Conservation (phyloP, 2,329 filamentous ascomycete species). For the Emergomyces orientalis region DNA sequence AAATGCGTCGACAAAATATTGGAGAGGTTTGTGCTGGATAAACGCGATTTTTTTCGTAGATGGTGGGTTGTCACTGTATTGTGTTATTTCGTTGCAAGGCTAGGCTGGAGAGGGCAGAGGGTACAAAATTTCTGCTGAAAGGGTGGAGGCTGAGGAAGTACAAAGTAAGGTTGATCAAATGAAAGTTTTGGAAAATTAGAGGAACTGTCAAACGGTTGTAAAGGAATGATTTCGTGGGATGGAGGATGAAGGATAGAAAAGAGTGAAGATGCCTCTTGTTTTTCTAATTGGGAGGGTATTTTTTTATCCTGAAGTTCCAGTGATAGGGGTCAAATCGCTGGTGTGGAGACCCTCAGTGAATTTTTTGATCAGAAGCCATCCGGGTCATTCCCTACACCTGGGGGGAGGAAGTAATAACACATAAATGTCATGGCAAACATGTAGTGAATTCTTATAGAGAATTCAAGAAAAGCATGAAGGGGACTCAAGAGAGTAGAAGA, state of each 20-base stretch:
- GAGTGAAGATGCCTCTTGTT: background rate
- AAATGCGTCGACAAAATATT: too few relatives aligned
- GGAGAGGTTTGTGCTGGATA: background rate
- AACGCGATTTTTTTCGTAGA: background rate
- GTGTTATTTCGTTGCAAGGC: slow-evolving; percentile 6
- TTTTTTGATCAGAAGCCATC: background rate
- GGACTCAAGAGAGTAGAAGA: background rate
- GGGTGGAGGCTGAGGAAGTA: background rate
- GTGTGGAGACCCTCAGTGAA: background rate
- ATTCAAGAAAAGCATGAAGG: background rate
- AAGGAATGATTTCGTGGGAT: background rate
- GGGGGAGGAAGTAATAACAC: background rate
- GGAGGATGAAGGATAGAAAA: background rate
- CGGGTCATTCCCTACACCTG: background rate
- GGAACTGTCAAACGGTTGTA: background rate
- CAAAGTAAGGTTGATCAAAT: background rate
- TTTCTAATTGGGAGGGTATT: background rate
- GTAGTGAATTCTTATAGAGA: background rate
- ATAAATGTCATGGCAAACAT: background rate
- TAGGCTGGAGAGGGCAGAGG: background rate
- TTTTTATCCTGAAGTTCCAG: background rate
- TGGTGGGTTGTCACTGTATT: background rate
- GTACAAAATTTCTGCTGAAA: background rate
- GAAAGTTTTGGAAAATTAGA: background rate
- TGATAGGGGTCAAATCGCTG: background rate